Base-by-base conservation (phyloP, 2,329 filamentous ascomycete genomes). In the Chaetomium globosum region DNA sequence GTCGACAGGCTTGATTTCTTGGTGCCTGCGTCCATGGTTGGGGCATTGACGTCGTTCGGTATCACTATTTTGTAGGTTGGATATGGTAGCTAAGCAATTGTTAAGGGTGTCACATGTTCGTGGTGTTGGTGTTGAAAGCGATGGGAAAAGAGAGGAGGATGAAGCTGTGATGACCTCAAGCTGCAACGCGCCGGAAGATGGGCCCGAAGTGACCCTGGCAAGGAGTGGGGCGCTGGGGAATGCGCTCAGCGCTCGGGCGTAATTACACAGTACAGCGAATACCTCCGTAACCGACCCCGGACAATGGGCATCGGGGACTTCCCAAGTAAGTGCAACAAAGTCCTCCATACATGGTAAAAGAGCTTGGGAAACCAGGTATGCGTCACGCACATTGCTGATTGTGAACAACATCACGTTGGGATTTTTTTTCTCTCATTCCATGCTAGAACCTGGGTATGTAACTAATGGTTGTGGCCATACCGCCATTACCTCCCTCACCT, bases 1-100 rank as follows among this genome's bases (percentile, higher is more conserved):
- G 68, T 58, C 61, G 63, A 19, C 64, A 69, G 21, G 57, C 58
- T n/a, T 63, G 64, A 63, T 54, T 65, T 63, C 39, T 66, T 51
- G 52, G 59, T 36, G 49, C 48, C 30, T 39, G 61, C 13, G 51
- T 60, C 63, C 66, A 70, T 72, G 61, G 55, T 67, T 21, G 63
- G 33, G 31, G 64, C 63, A 68, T 70, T 49, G 67, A 67, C 39
- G 60, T 64, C 49, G 49, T n/a, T 43, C n/a, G 10, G 5, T 21
- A 19, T 21, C 43, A 19, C 36, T 30, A 21, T 23, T 48, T 43
- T 8, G 43, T 8, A 52, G 23, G 30, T 4, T 3, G 19, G 2
- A 23, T 16, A 39, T 21, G 26, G 19, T 30, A 49, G 4, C 26
- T 9, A 23, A 19, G 43, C 19, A 30, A 53, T 53, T 30, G 2